Percentiles rank a stretch among this genome's conserved stretches.
phyloP scores from a whole-genome alignment of 2,329 filamentous ascomycete species.

The Paecilomyces fulvus region DNA sequence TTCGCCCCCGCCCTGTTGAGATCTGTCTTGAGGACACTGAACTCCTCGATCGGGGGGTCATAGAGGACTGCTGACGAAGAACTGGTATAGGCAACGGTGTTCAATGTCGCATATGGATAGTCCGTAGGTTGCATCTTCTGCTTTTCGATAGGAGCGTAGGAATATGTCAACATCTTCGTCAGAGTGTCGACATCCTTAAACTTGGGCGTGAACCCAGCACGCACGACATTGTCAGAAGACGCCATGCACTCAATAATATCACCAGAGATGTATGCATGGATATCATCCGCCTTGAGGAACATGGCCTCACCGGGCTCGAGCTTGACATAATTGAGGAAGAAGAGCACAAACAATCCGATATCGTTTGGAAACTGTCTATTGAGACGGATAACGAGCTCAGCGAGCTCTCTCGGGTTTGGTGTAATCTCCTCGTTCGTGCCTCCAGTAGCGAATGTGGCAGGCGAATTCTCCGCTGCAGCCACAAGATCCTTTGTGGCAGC shows the following conservation, averaged over 20 bases:
- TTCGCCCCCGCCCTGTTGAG: slow-evolving; percentile 65
- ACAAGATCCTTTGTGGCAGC: slow-evolving; percentile 61
- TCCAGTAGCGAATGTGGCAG: slow-evolving; percentile 61
- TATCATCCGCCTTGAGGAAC: slow-evolving; percentile 93
- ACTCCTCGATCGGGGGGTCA: slow-evolving; percentile 94
- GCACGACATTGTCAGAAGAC: slow-evolving; percentile 95
- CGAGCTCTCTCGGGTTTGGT: slow-evolving; percentile 50
- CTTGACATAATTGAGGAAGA: slow-evolving; percentile 94
- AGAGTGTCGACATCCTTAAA: slow-evolving; percentile 93
- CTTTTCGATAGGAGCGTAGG: slow-evolving; percentile 84
- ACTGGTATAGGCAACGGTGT: slow-evolving; percentile 71
- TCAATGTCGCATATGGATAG: slow-evolving; percentile 78
- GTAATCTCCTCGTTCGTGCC: slow-evolving; percentile 25
- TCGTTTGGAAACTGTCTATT: slow-evolving; percentile 80
- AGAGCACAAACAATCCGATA: slow-evolving; percentile 87
- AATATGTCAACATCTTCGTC: slow-evolving; percentile 87
- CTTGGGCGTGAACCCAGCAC: slow-evolving; percentile 94
- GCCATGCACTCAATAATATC: slow-evolving; percentile 99
- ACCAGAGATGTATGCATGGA: slow-evolving; percentile 70
- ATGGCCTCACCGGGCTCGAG: slow-evolving; percentile 85
- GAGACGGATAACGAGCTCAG: slow-evolving; percentile 67
- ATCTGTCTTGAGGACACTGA: slow-evolving; percentile 75
- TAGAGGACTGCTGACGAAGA: slow-evolving; percentile 68
- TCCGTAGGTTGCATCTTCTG: slow-evolving; percentile 85
- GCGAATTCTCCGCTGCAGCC: slow-evolving; percentile 58